Conservation (phyloP, 305 asterid species). For the Fraxinus sp. region DNA sequence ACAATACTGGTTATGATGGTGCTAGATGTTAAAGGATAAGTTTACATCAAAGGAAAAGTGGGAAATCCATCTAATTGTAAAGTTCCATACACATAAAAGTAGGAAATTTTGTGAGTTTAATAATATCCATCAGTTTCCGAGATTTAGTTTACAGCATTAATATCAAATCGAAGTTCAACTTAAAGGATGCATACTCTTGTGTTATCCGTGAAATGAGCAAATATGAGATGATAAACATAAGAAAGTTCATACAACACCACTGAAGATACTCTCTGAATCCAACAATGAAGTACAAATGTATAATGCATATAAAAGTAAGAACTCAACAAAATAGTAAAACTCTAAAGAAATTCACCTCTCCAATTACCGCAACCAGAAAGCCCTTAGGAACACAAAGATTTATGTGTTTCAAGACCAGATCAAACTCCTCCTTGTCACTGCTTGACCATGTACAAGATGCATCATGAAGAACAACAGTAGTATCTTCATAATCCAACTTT, state of each 20-base stretch:
- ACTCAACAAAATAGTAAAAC: neutral
- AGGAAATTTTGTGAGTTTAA: neutral
- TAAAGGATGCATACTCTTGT: neutral
- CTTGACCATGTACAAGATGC: slow-evolving; percentile 89
- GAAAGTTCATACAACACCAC: slow-evolving; percentile 7
- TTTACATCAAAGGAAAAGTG: neutral
- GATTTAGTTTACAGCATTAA: neutral
- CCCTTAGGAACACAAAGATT: slow-evolving; percentile 68
- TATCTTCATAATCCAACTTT: slow-evolving; percentile 40
- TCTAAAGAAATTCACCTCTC: slow-evolving; percentile 60
- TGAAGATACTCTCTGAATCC: neutral
- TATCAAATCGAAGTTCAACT: slow-evolving; percentile 6
- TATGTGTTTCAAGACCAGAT: slow-evolving; percentile 59
- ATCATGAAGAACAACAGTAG: slow-evolving; percentile 52
- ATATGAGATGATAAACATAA: neutral
- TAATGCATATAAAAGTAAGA: neutral
- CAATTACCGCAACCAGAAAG: slow-evolving; percentile 71
- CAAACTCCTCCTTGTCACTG: slow-evolving; percentile 52
- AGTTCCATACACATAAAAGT: neutral
- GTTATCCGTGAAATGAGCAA: slow-evolving; percentile 6
- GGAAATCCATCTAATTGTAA: neutral
- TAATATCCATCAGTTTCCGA: neutral
- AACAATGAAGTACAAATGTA: slow-evolving; percentile 12
- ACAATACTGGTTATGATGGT: neutral
- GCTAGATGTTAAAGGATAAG: neutral